Conservation (phyloP, 768 basidiomycete genomes). For the Rhizopogon vinicolor region DNA sequence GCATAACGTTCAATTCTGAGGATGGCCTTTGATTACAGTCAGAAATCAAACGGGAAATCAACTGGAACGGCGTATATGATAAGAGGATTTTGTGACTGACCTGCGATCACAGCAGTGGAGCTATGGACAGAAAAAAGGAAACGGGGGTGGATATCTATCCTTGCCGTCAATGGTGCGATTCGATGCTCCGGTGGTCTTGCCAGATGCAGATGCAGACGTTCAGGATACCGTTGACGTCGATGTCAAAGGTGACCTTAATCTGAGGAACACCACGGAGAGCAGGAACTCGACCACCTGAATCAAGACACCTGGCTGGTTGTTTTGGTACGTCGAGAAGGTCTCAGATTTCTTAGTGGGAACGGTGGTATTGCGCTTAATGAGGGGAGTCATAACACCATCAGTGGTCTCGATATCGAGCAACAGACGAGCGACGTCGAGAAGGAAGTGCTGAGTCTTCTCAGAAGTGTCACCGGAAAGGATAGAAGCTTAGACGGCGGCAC, state of each 20-base stretch:
- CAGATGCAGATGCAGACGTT: conserved; percentile 83
- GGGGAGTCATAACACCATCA: conserved; percentile 97
- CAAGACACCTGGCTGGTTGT: conserved; percentile 97
- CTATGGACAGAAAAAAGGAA: too few species aligned
- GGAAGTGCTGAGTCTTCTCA: too few species aligned
- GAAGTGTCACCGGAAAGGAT: too few species aligned
- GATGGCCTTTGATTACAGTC: too few species aligned
- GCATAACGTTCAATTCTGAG: not conserved
- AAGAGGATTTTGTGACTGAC: too few species aligned
- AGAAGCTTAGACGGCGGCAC: too few species aligned
- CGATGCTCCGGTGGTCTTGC: conserved; percentile 97
- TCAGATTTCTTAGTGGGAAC: conserved; percentile 99
- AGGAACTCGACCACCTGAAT: conserved; percentile 96
- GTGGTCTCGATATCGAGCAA: conserved; percentile 97
- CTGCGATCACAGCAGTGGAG: too few species aligned
- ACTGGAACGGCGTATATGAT: too few species aligned
- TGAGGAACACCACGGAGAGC: conserved; percentile 98
- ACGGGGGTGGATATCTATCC: conserved; percentile 24
- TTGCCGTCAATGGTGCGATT: conserved; percentile 95
- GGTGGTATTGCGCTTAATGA: conserved; percentile 98
- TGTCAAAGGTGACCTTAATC: conserved; percentile 96
- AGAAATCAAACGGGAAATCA: too few species aligned
- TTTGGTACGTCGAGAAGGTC: conserved; percentile 97
- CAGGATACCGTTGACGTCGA: conserved; percentile 94
- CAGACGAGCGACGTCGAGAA: conserved; percentile 89